Evolutionary conservation across 139 green algal genomes (phyloP).

Genomic region (Coelastrella sp.): DNA sequence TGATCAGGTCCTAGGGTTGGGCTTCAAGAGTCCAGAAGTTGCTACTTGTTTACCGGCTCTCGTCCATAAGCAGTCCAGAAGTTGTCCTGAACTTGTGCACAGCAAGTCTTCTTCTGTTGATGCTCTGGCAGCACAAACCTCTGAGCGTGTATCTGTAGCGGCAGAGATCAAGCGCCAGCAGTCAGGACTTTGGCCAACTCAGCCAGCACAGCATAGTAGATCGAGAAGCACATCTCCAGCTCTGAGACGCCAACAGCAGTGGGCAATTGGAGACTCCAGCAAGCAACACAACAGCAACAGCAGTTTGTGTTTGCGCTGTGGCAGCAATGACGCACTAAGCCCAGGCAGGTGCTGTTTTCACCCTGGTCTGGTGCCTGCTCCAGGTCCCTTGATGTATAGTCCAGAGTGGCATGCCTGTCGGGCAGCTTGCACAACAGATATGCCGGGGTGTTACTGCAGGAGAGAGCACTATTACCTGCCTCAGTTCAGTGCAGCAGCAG

Average conservation of each 20-base stretch:
- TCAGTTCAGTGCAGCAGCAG: background rate
- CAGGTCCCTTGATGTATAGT: slow-evolving; percentile 27
- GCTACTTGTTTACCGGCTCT: no score
- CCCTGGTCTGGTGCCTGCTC: slow-evolving; percentile 26
- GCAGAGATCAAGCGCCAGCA: background rate
- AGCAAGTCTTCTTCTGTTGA: no score
- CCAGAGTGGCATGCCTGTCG: slow-evolving; percentile 34
- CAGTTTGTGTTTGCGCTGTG: slow-evolving; percentile 11
- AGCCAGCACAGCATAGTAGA: background rate
- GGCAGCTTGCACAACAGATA: background rate
- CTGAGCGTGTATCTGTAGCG: no score
- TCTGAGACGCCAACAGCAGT: background rate
- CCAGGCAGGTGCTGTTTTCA: slow-evolving; percentile 37
- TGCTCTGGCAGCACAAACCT: no score
- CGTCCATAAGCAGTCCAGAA: no score
- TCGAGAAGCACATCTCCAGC: no score
- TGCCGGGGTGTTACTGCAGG: slow-evolving; percentile 29
- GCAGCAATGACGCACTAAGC: background rate
- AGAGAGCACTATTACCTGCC: slow-evolving; percentile 35
- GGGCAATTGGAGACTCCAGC: background rate
- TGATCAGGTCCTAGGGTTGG: slow-evolving; percentile 13
- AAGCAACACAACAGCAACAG: background rate
- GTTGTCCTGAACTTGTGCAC: no score
- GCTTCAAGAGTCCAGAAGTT: no score
- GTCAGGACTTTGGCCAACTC: background rate